Evolutionary conservation across 208 protist species (phyloP), one percentile per base, ranked within the genome.

Genomic region (Strigomonas culicis): DNA sequence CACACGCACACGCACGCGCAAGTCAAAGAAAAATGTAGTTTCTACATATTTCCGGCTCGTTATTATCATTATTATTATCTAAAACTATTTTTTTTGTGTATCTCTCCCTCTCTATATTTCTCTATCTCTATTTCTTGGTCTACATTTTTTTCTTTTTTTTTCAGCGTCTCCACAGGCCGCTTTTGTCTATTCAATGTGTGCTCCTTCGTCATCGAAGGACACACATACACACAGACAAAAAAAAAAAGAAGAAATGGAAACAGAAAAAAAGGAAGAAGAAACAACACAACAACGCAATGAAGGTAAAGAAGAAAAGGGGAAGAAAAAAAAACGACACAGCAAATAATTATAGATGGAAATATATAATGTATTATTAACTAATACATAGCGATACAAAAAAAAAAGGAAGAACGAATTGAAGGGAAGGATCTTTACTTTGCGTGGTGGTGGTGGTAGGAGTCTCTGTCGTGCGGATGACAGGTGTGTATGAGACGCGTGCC

Each of bases 251-350:
- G 25, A 47, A 61, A 51, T 21, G 8, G 44, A 8, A 8, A 13
- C 19, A 63, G 39, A 21, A 3, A 31, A 62, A 53, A 27, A 7
- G 39, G n/a, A 44, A 27, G 15, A 49, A 31, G 2, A n/a, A 13
- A 25, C 21, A 47, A 50, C 7, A 46, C 10, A 30, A 41, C 10
- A 47, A 67, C 8, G 30, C 65, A 34, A 44, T 19, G 28, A 55
- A 57, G 31, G 55, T 19, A 17, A 1, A 50, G 24, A 70, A 53
- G n/a, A 66, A 59, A 52, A 66, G 32, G 19, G 39, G 36, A 58
- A 59, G 25, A 13, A 24, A 47, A 46, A 22, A 19, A 59, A 43
- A 59, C 25, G 43, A 36, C 7, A 50, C 41, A 28, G 21, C 21
- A 34, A 62, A 7, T 7, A 62, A 10, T 8, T 8, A 50, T 25